Base-by-base conservation (phyloP, 805 yeast genomes). In the Suhomyces xylopsoci region DNA sequence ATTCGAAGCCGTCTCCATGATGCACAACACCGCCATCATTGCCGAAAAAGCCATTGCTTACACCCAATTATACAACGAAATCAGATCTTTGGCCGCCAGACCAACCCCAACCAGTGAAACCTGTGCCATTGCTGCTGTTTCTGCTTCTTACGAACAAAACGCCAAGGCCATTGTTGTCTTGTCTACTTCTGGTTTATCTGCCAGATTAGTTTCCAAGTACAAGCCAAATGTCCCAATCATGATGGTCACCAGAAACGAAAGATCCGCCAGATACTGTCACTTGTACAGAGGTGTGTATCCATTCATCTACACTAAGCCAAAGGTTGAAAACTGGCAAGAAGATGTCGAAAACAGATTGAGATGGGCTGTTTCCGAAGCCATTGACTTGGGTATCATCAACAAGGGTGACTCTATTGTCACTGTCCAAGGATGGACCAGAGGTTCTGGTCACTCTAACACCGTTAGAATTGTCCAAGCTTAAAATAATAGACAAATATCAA, bases 281-380 rank as follows among this genome's bases (percentile, higher is more conserved):
- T 82, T 94, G 73, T 90, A 89, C 83, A 88, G 99, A 80, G 99
- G 99, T 77, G 98, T 94, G 60, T 94, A 92, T 80, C 99, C 99
- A 71, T 91, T 93, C 79, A 82, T 90, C 65, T 94, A 88, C 82
- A 76, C 77, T 57, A 77, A 82, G 71, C 77, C 73, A 50, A 76
- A 79, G 70, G 80, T 81, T 60, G 88, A 82, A 67, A 84, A 89
- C 83, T 94, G 99, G 99, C 89, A 90, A 73, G 85, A 85, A 70
- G 99, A 94, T 77, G 97, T 93, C 62, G 98, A 94, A 82, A 81
- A 81, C 71, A 90, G 99, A 81, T 84, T 94, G 73, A 82, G 88
- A 77, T 87, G 87, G 85, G 98, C 97, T 74, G 86, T 93, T 71
- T 79, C 84, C 62, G 91, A 89, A 80, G 97, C 97, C 62, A 81